phyloP scores from a whole-genome alignment of 352 stramenopile species.

The Globisporangium echinulatum region DNA sequence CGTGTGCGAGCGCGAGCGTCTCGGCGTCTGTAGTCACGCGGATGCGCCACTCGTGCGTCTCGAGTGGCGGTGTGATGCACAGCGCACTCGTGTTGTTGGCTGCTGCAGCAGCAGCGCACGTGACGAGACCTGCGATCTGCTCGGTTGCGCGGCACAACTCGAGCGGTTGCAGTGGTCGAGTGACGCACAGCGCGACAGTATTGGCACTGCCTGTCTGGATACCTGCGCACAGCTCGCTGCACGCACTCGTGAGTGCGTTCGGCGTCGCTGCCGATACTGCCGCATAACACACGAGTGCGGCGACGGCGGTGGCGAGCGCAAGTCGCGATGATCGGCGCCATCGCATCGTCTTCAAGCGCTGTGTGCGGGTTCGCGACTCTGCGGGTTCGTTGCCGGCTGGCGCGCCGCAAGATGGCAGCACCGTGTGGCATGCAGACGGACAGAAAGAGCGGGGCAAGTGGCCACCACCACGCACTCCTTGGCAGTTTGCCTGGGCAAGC shows the following conservation, averaged over 20 bases:
- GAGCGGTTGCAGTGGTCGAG: neutral
- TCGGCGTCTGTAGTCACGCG: conserved; percentile 4
- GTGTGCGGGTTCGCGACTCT: neutral
- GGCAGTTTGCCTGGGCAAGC: neutral
- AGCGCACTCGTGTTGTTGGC: conserved; percentile 1
- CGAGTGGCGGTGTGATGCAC: conserved; percentile 4
- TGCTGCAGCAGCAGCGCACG: neutral
- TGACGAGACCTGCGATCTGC: neutral
- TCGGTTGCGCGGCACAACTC: neutral
- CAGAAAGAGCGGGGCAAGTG: too few species aligned
- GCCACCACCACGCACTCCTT: neutral
- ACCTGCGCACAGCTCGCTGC: conserved; percentile 7
- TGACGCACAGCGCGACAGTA: neutral
- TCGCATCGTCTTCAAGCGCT: conserved; percentile 6
- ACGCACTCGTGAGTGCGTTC: neutral
- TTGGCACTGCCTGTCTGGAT: neutral
- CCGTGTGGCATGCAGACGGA: too few species aligned
- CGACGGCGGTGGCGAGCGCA: neutral
- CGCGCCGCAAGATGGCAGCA: neutral
- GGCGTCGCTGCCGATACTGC: neutral
- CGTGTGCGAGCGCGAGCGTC: conserved; percentile 4
- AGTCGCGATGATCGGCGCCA: conserved; percentile 2
- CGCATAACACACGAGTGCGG: neutral
- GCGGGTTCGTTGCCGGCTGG: neutral
- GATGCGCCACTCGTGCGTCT: conserved; percentile 8